Evolutionary conservation across 2,329 filamentous ascomycete species (phyloP), one percentile per base, ranked within the genome.

Genomic region (Leptographium lundbergii): DNA sequence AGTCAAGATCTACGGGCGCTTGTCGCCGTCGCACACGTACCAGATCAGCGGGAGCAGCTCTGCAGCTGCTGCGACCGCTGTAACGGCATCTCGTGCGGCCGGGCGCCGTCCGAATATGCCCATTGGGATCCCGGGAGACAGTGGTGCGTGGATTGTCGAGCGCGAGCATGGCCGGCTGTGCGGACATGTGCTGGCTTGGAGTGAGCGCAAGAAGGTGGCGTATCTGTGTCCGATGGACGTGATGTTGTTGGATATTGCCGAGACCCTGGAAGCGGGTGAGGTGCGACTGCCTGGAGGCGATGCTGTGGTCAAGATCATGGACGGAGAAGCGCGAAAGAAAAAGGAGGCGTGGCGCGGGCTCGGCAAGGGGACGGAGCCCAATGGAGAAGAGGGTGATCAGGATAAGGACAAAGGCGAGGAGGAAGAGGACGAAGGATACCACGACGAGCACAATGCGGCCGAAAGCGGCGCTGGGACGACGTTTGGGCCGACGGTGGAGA

Each of bases 181-280:
- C 65, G 92, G 92, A 0, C 92, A 96, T 66, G 89, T 97, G 0
- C 78, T 97, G 14, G 92, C 92, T 0, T 95, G 88, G 85, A 92
- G 87, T 65, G 81, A 85, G 63, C 83, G 85, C 62, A 92, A 88
- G 67, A 83, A 83, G 50, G 85, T 90, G 6, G 91, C 91, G 0
- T 97, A 96, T 70, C 94, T 97, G 62, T 94, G 90, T 62, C 92
- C 92, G 0, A 97, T 97, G 92, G 89, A 96, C 60, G 80, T 96
- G 2, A 74, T 96, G 14, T 77, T 97, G 13, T 81, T 87, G 32
- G 92, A 97, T 67, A 95, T 97, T 59, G 86, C 85, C 32, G 82
- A 87, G 62, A 91, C 87, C 0, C 75, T 96, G 0, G 81, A 85
- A 25, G 89, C 89, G 0, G 73, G 73, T 1, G 80, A 83, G 29